Base-by-base conservation (phyloP, 257 asterid genomes). In the Ehretia macrophylla region DNA sequence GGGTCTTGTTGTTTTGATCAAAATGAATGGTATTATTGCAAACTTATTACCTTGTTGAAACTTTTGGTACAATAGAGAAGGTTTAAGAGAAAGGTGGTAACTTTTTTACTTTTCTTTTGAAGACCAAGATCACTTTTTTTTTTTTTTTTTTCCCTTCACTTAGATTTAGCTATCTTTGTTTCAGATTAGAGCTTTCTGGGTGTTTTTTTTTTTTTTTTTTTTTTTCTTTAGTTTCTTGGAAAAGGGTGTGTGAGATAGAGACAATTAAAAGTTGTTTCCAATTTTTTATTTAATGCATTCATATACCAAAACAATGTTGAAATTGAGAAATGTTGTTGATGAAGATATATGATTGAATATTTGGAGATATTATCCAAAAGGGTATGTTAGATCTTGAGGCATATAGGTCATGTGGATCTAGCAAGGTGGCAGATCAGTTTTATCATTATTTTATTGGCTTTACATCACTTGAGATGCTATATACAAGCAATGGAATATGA, bases 71-170 rank as follows among this genome's bases (percentile, higher is more conserved):
- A 49, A 0, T 49, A 14, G n/a, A 49, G 54, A n/a, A 6, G 54
- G 54, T 11, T 49, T 19, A n/a, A 49, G 20, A n/a, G 10, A 17
- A 49, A 49, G 54, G 54, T 17, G 52, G 20, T 49, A 13, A 21
- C 8, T 49, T 49, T 49, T 49, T 49, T 5, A 18, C 54, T 49
- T 49, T 21, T 49, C 35, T 49, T 49, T 13, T 17, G 11, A 9
- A n/a, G 54, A 49, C 22, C 21, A 49, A 49, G 54, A 49, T 49
- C 54, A 49, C 21, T 8, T 49, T 49, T 49, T 49, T 49, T 8
- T 49, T n/a, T 0, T 18, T 49, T n/a, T n/a, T n/a, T n/a, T n/a
- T n/a, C n/a, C n/a, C n/a, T 21, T 17, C 20, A 11, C 54, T 17
- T 49, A 21, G 20, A n/a, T 17, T 49, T 17, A 49, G 21, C 54